A percentile compares a stretch with the other conserved stretches of the same genome.
Evolutionary conservation across 2,329 filamentous ascomycete genomes (phyloP).

Genomic region (Aureobasidium sp.): DNA sequence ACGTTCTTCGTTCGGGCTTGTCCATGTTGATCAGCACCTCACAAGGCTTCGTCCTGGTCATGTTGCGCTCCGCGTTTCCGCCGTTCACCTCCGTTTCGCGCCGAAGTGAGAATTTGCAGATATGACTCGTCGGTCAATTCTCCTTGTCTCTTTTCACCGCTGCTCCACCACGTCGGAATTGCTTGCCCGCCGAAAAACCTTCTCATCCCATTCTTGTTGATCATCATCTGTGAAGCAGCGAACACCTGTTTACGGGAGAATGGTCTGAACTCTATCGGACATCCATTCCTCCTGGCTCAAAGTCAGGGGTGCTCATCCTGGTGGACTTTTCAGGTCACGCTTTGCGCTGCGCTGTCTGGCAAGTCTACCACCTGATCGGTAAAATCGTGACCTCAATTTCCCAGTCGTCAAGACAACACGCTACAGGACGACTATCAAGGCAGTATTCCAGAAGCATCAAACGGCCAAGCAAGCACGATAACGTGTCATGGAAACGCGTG

Average conservation of each 20-base stretch:
- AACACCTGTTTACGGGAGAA: not conserved
- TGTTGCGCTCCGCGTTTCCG: not conserved
- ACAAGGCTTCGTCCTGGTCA: not conserved
- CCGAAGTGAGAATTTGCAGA: not conserved
- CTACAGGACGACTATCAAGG: not conserved
- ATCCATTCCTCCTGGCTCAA: not conserved
- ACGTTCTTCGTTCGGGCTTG: constrained; percentile 1
- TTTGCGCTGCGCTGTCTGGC: not conserved
- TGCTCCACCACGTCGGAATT: not conserved
- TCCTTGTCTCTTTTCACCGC: not conserved
- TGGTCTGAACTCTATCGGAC: not conserved
- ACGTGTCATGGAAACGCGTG: not conserved
- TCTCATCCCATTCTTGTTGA: constrained; percentile 1
- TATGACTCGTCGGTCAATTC: not conserved
- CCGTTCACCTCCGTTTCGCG: not conserved
- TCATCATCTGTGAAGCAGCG: constrained; percentile 2
- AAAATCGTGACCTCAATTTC: not conserved
- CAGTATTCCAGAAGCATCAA: constrained; percentile 1
- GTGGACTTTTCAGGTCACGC: too few relatives aligned
- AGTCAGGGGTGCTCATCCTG: not conserved
- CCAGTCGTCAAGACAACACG: constrained; percentile 5
- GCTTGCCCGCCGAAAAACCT: not conserved
- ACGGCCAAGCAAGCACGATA: not conserved
- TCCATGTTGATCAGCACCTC: not conserved
- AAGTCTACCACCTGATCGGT: not conserved